Evolutionary conservation across 2,329 filamentous ascomycete genomes (phyloP), one percentile per base, ranked within the genome.

Genomic region (Trichoderma sp.): DNA sequence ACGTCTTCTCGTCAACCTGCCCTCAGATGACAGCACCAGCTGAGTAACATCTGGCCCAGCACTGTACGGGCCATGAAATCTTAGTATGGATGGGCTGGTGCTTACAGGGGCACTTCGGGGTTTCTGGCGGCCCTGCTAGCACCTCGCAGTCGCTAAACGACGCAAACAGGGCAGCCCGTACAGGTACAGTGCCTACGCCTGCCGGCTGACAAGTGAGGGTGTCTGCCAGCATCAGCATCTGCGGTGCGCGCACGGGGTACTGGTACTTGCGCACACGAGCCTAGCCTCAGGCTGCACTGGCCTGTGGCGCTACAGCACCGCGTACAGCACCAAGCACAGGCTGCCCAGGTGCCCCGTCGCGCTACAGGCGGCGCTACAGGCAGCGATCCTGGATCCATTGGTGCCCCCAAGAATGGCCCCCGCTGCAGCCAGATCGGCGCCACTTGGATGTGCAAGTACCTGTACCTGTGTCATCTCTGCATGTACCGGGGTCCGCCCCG

Each of bases 361-460:
- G 29, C 52, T 35, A 35, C 42, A 22, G 17, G 42, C 42, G 27
- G 22, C 48, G 22, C 22, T 52, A 19, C 37, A 42, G 7, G 27
- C 56, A 22, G 29, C 34, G 25, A 22, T n/a, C 57, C 34, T 19
- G 42, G 42, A 45, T 45, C 34, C 25, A n/a, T 29, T 27, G 35
- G 19, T 4, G 25, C 5, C 35, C 29, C 60, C 35, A 53, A 39
- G n/a, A n/a, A n/a, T 19, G 42, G n/a, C 29, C 56, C 54, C 66
- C 67, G 48, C 67, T 65, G 56, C 61, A 59, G 52, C 27, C 53
- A 52, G 67, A 66, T 66, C 61, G 60, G 67, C 60, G 45, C 53
- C 67, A 45, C 60, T 35, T 48, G 54, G 12, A 57, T 39, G 54
- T 37, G 35, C 54, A 37, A 42, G 34, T 54, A 22, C 25, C 17